Conservation (phyloP, 2,329 filamentous ascomycete species). For the Paradendryphiella salina region DNA sequence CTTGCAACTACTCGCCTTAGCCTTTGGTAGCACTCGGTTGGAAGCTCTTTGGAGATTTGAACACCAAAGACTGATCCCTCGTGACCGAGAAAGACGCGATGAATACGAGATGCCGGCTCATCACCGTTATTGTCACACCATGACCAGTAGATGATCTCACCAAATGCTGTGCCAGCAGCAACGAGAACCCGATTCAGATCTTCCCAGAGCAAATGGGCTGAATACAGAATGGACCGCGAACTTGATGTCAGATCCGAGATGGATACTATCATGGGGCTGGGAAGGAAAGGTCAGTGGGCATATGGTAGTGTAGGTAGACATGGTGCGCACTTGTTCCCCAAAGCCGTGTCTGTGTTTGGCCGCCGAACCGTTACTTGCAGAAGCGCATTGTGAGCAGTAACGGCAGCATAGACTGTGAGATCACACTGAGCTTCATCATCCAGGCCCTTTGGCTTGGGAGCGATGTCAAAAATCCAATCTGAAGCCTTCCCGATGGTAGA, state of each 20-base stretch:
- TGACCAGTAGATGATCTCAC: slow-evolving; percentile 90
- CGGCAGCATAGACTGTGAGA: slow-evolving; percentile 40
- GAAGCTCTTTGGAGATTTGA: slow-evolving; percentile 63
- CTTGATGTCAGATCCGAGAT: slow-evolving; percentile 62
- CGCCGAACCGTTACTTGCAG: slow-evolving; percentile 53
- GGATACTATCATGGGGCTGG: slow-evolving; percentile 19
- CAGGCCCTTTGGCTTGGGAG: slow-evolving; percentile 18
- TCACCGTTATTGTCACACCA: slow-evolving; percentile 52
- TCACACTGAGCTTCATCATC: slow-evolving; percentile 11
- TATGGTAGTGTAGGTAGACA: not conserved
- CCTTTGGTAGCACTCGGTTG: slow-evolving; percentile 35
- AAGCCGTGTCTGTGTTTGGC: slow-evolving; percentile 2
- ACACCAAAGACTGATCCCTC: slow-evolving; percentile 95
- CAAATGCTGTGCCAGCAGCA: slow-evolving; percentile 89
- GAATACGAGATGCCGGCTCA: slow-evolving; percentile 46
- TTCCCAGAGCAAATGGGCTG: slow-evolving; percentile 72
- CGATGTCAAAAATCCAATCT: slow-evolving; percentile 47
- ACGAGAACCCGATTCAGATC: slow-evolving; percentile 66
- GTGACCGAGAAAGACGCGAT: slow-evolving; percentile 68
- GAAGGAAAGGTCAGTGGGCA: slow-evolving; percentile 1
- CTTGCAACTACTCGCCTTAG: slow-evolving; percentile 73
- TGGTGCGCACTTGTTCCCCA: slow-evolving; percentile 4
- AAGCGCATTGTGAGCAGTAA: slow-evolving; percentile 88
- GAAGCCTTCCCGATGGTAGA: slow-evolving; percentile 31
- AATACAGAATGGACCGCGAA: slow-evolving; percentile 84